Percentiles rank a stretch among this genome's conserved stretches.
Evolutionary conservation across 129 eudicot species (phyloP).

Genomic region (Saposhnikovia divaricata): DNA sequence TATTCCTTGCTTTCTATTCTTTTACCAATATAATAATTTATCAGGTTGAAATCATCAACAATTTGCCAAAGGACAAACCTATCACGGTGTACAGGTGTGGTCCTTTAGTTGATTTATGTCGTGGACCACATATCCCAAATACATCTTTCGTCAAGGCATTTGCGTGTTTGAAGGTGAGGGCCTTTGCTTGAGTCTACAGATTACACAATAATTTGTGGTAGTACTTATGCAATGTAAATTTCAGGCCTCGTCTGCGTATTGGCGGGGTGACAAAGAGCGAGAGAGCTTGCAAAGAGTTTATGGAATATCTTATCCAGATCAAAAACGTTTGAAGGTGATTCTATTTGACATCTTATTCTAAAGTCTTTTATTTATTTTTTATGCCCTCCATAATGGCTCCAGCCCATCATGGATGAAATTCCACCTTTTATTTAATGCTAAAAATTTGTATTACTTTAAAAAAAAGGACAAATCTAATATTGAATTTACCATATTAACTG

Average conservation of each 20-base stretch:
- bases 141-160: conserved; percentile 90
- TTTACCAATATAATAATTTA: conserved; percentile 3
- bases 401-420: too few species aligned
- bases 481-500: too few species aligned
- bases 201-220: not conserved
- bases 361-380: not conserved
- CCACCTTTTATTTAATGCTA: too few species aligned
- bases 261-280: conserved; percentile 88
- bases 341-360: conserved; percentile 2
- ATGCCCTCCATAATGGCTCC: too few species aligned
- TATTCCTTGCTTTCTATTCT: not conserved
- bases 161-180: conserved; percentile 66
- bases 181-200: conserved; percentile 3
- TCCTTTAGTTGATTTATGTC: conserved; percentile 90
- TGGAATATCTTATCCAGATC: conserved; percentile 92
- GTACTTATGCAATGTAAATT: not conserved
- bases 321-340: conserved; percentile 67
- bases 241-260: conserved; percentile 95
- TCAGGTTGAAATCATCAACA: conserved; percentile 90
- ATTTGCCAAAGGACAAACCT: conserved; percentile 81
- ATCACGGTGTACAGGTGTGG: conserved; percentile 98
- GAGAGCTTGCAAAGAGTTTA: conserved; percentile 97
- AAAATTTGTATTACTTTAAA: too few species aligned
- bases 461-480: too few species aligned
- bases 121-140: conserved; percentile 97